Percentiles rank a stretch among this genome's conserved stretches.
Conservation (phyloP, 2,329 filamentous ascomycete genomes). For the Sporothrix luriei region DNA sequence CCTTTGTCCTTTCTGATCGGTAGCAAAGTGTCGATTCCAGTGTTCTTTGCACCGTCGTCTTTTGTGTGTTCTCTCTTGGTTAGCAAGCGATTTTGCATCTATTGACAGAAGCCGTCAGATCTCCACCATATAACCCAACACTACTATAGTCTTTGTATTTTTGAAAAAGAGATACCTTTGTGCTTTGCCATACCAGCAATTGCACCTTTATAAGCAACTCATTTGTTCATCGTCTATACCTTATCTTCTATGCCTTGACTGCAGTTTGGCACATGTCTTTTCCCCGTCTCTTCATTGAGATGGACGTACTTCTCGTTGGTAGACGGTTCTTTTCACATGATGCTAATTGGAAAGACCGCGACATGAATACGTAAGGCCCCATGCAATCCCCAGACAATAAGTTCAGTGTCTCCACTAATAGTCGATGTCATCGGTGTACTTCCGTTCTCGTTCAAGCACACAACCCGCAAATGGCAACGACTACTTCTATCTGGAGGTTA, state of each 20-base stretch:
- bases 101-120: not conserved
- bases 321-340: not conserved
- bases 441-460: not conserved
- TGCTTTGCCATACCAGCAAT: not conserved
- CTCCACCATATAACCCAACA: constrained; percentile 1
- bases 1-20: no score
- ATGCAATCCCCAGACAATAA: no score
- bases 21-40: no score
- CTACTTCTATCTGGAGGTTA: not conserved
- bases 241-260: not conserved
- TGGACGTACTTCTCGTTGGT: no score
- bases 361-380: not conserved
- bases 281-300: no score
- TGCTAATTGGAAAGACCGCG: not conserved
- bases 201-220: not conserved
- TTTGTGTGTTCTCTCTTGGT: constrained; percentile 1
- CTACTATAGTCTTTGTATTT: not conserved
- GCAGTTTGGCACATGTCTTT: not conserved
- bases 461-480: not conserved
- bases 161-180: constrained; percentile 12
- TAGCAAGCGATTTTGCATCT: constrained; percentile 6
- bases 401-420: not conserved
- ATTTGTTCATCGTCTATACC: not conserved
- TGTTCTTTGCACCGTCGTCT: constrained; percentile 9
- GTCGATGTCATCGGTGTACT: constrained; percentile 1